phyloP scores from a whole-genome alignment of 352 stramenopile genomes.

The Phytopythium helicoides region DNA sequence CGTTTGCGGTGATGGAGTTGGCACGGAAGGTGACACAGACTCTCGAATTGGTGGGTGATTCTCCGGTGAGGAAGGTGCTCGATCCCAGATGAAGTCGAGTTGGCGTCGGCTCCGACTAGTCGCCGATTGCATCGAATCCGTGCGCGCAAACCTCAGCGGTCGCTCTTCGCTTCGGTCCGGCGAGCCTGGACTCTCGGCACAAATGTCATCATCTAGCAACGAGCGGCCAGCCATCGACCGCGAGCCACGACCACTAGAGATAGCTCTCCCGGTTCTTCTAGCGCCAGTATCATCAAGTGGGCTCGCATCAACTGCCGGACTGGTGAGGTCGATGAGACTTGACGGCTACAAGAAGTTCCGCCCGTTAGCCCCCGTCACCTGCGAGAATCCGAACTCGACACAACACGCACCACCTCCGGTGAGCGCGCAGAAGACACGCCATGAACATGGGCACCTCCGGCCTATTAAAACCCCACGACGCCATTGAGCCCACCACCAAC shows the following conservation, averaged over 20 bases:
- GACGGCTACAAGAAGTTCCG: conserved; percentile 3
- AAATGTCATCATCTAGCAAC: conserved; percentile 40
- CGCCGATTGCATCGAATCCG: conserved; percentile 4
- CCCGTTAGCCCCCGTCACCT: too few relatives aligned
- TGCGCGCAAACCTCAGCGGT: conserved; percentile 5
- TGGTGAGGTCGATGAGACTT: conserved; percentile 65
- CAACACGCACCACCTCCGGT: too few relatives aligned
- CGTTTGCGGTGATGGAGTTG: too few relatives aligned
- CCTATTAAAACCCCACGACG: too few relatives aligned
- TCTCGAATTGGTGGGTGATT: background rate
- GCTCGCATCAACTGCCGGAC: conserved; percentile 13
- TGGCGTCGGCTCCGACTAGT: conserved; percentile 7
- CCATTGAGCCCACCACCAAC: too few relatives aligned
- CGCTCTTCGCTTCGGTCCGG: conserved; percentile 8
- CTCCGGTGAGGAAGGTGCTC: too few relatives aligned
- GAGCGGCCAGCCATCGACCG: conserved; percentile 1
- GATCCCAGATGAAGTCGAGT: conserved; percentile 3
- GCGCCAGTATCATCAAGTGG: background rate
- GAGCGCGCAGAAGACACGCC: too few relatives aligned
- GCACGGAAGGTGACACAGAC: background rate
- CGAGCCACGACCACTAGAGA: background rate
- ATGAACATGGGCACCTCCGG: background rate
- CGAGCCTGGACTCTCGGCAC: conserved; percentile 51
- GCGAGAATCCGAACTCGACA: too few relatives aligned
- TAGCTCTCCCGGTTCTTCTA: conserved; percentile 4